These are phyloP conservation scores for Tilletia walkeri DNA, from an alignment of 1,284 basidiomycete species.

Conservation along the genomic window DNA sequence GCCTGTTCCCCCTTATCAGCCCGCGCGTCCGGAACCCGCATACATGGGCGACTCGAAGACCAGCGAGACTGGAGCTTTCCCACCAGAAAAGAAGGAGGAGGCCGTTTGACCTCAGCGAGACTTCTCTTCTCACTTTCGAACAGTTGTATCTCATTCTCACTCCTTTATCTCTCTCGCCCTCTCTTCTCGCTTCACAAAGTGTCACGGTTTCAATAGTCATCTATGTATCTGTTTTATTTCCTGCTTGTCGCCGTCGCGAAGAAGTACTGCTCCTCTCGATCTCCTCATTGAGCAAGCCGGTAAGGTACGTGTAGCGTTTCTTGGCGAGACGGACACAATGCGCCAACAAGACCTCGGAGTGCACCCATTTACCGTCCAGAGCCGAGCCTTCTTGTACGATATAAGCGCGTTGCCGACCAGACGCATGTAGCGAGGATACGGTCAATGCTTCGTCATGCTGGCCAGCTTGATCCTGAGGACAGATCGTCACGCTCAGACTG, in stretches of 20 bases:
- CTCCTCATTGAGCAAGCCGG: not conserved
- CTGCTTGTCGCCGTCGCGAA: not conserved
- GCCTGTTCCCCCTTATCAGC: no score
- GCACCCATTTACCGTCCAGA: not conserved
- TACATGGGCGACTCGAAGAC: no score
- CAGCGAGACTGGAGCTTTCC: no score
- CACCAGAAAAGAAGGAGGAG: no score
- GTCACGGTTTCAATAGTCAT: not conserved
- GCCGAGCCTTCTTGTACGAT: not conserved
- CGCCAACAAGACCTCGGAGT: not conserved
- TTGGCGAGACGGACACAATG: not conserved
- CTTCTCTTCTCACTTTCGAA: no score
- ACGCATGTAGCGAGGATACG: conserved; percentile 3
- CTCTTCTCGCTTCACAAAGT: no score
- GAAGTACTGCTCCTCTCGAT: not conserved
- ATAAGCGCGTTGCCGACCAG: conserved; percentile 8
- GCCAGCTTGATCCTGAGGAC: not conserved
- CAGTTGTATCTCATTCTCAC: no score
- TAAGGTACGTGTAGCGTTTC: not conserved
- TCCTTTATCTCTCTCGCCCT: no score
- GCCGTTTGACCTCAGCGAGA: no score
- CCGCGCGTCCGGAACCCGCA: no score
- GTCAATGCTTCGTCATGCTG: not conserved
- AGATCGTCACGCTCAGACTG: conserved; percentile 26
- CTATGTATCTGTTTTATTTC: conserved; percentile 6